phyloP scores from a whole-genome alignment of 140 eudicot genomes.

The Ambrosia hybrid region DNA sequence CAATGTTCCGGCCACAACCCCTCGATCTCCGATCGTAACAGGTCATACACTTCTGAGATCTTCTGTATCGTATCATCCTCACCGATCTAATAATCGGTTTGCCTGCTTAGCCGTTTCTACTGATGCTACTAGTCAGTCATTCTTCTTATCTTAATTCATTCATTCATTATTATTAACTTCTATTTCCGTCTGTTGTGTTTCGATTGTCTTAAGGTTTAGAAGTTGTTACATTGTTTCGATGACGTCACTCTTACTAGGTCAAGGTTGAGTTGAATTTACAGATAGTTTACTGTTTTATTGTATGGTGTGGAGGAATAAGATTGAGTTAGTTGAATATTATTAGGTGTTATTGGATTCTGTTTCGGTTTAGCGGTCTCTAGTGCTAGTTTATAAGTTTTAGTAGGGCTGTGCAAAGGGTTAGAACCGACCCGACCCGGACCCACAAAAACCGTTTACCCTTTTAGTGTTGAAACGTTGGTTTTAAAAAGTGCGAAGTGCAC shows the following conservation, averaged over 20 bases:
- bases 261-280: background rate
- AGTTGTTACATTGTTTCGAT: background rate
- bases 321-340: background rate
- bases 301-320: background rate
- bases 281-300: background rate
- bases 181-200: background rate
- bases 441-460: no score
- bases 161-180: background rate
- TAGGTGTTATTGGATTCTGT: background rate
- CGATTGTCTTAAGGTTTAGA: background rate
- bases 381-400: background rate
- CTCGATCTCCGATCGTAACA: constrained; percentile 36
- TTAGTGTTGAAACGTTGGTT: no score
- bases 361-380: background rate
- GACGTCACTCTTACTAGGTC: background rate
- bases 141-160: no score
- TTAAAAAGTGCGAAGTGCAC: no score
- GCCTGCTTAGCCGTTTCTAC: constrained; percentile 57
- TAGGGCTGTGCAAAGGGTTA: background rate
- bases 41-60: constrained; percentile 37
- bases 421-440: no score
- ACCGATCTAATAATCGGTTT: constrained; percentile 35
- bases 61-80: constrained; percentile 17
- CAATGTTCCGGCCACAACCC: constrained; percentile 36
- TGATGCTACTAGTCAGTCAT: constrained; percentile 28